Conservation (phyloP, 345 rosid genomes). For the Alliaria petiolata region DNA sequence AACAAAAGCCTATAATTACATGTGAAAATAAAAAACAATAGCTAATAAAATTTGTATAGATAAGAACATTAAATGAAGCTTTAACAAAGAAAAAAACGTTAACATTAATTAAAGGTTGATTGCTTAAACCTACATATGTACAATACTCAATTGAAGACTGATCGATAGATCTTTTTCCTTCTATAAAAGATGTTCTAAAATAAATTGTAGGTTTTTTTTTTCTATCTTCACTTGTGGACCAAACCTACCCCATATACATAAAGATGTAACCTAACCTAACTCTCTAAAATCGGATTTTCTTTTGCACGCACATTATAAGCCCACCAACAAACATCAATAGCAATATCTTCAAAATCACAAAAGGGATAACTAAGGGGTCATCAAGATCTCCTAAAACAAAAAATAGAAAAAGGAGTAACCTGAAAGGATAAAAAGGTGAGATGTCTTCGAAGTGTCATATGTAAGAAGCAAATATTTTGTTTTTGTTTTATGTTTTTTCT, state of each 20-base stretch:
- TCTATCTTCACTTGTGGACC: conserved; percentile 15
- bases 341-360: conserved; percentile 34
- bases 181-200: conserved; percentile 3
- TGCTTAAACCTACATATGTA: background rate
- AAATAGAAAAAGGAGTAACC: conserved; percentile 21
- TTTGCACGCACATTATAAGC: conserved; percentile 18
- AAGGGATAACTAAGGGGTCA: conserved; percentile 29
- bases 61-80: background rate
- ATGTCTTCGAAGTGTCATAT: conserved; percentile 26
- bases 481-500: background rate
- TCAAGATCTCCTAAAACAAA: conserved; percentile 21
- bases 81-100: no score
- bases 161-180: background rate
- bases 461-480: background rate
- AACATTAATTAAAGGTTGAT: background rate
- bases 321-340: conserved; percentile 33
- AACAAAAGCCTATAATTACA: background rate
- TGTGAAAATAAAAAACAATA: background rate
- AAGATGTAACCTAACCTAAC: background rate
- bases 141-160: background rate
- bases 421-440: conserved; percentile 21
- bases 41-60: background rate
- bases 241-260: conserved; percentile 17
- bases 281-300: conserved; percentile 15
- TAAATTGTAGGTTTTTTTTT: background rate